Evolutionary conservation across 768 basidiomycete species (phyloP).

Genomic region (Trametes cinnabarina): DNA sequence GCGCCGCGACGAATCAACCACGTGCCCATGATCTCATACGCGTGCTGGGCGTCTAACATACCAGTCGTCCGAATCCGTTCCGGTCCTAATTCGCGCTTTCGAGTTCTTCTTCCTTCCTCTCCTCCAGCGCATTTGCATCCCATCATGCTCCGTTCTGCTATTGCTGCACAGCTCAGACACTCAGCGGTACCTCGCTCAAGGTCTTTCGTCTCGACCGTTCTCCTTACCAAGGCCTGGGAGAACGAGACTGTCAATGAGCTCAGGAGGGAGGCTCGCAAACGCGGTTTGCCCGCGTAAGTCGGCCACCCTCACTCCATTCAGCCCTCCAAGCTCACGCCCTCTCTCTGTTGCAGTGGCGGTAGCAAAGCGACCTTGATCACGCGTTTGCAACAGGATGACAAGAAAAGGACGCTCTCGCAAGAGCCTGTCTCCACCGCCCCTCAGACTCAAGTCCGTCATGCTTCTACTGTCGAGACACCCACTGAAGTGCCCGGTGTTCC

Average conservation of each 20-base stretch:
- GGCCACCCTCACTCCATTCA: not conserved
- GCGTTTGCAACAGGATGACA: slow-evolving; percentile 53
- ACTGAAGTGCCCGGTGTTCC: slow-evolving; percentile 44
- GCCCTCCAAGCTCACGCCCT: slow-evolving; percentile 12
- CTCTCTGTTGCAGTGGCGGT: slow-evolving; percentile 44
- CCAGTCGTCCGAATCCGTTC: slow-evolving; percentile 7
- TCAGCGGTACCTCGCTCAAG: slow-evolving; percentile 28
- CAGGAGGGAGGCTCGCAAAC: slow-evolving; percentile 50
- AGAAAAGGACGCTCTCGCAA: slow-evolving; percentile 24
- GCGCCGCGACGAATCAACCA: not conserved
- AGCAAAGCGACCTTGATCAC: slow-evolving; percentile 56
- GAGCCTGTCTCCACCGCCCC: slow-evolving; percentile 11
- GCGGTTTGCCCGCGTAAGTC: slow-evolving; percentile 54
- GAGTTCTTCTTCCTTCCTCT: not conserved
- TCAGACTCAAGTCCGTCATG: slow-evolving; percentile 25
- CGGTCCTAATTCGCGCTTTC: not conserved
- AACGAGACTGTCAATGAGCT: slow-evolving; percentile 49
- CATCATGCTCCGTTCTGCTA: slow-evolving; percentile 31
- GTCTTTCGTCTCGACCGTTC: slow-evolving; percentile 51
- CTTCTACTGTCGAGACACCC: slow-evolving; percentile 22
- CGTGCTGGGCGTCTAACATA: not conserved
- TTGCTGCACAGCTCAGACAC: slow-evolving; percentile 24
- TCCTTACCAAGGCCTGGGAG: slow-evolving; percentile 57
- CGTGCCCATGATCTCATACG: slow-evolving; percentile 7
- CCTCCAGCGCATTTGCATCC: not conserved